phyloP scores from a whole-genome alignment of 2,329 filamentous ascomycete species.

The Penicillium vulpinum region DNA sequence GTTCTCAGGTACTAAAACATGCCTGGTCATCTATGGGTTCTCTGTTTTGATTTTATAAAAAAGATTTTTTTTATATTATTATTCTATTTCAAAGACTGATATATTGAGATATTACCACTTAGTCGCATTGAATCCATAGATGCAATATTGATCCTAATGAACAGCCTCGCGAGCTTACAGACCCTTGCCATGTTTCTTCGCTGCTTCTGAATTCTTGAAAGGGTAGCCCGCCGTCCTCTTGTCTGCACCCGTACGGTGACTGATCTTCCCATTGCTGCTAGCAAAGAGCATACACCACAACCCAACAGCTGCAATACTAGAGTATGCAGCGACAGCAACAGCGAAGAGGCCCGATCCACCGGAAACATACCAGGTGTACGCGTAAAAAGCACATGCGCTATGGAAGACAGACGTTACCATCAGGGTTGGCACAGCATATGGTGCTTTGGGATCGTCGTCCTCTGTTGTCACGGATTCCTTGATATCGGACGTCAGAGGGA shows the following conservation, averaged over 20 bases:
- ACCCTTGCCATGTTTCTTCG: constrained; percentile 48
- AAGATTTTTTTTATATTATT: neutral
- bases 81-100: neutral
- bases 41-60: neutral
- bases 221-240: constrained; percentile 67
- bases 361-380: constrained; percentile 66
- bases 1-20: neutral
- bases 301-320: constrained; percentile 60
- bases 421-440: constrained; percentile 66
- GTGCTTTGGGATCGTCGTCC: constrained; percentile 52
- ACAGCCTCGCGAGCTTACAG: constrained; percentile 4
- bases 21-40: neutral
- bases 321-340: constrained; percentile 60
- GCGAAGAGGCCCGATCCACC: constrained; percentile 59
- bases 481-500: constrained; percentile 62
- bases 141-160: neutral
- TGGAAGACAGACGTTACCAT: constrained; percentile 69
- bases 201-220: constrained; percentile 61
- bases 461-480: constrained; percentile 44
- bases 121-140: neutral
- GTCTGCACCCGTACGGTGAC: constrained; percentile 64
- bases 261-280: constrained; percentile 57
- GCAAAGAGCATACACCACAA: constrained; percentile 65
- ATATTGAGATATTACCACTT: neutral
- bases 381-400: constrained; percentile 61